Evolutionary conservation across 768 basidiomycete genomes (phyloP).

Genomic region (Pulveroboletus sp.): DNA sequence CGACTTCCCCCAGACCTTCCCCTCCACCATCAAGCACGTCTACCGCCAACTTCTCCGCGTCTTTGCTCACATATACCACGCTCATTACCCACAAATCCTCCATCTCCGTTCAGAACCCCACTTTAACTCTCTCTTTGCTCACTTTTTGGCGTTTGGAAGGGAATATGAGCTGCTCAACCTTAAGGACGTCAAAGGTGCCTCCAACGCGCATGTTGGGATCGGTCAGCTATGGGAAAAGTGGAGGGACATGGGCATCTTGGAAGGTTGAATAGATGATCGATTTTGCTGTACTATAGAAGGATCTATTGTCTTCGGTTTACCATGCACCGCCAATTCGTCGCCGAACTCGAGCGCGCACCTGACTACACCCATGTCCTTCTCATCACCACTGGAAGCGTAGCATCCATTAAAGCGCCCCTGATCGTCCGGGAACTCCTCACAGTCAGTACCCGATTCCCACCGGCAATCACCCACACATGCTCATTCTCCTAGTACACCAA

Average conservation of each 20-base stretch:
- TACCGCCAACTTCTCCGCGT: constrained; percentile 96
- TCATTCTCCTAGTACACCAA: constrained; percentile 53
- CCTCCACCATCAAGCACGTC: constrained; percentile 86
- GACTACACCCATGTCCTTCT: constrained; percentile 62
- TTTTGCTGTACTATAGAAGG: constrained; percentile 15
- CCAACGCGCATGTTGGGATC: constrained; percentile 60
- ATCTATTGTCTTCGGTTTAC: background rate
- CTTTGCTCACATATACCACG: constrained; percentile 96
- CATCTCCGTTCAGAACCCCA: constrained; percentile 93
- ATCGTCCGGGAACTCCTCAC: constrained; percentile 74
- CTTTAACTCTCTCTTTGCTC: constrained; percentile 96
- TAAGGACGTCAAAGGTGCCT: constrained; percentile 77
- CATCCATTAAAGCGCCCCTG: constrained; percentile 88
- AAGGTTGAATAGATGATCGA: constrained; percentile 26
- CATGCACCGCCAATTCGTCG: constrained; percentile 22
- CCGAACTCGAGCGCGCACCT: constrained; percentile 25
- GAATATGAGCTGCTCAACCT: constrained; percentile 90
- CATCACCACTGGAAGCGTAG: constrained; percentile 92
- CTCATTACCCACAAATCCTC: constrained; percentile 86
- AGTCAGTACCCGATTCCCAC: constrained; percentile 41
- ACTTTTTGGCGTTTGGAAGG: constrained; percentile 92
- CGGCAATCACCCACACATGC: background rate
- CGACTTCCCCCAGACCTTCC: constrained; percentile 84
- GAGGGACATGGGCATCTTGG: constrained; percentile 80
- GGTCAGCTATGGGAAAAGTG: constrained; percentile 85